Evolutionary conservation across 2,329 filamentous ascomycete genomes (phyloP), one percentile per base, ranked within the genome.

Genomic region (Geosmithia putterillii): DNA sequence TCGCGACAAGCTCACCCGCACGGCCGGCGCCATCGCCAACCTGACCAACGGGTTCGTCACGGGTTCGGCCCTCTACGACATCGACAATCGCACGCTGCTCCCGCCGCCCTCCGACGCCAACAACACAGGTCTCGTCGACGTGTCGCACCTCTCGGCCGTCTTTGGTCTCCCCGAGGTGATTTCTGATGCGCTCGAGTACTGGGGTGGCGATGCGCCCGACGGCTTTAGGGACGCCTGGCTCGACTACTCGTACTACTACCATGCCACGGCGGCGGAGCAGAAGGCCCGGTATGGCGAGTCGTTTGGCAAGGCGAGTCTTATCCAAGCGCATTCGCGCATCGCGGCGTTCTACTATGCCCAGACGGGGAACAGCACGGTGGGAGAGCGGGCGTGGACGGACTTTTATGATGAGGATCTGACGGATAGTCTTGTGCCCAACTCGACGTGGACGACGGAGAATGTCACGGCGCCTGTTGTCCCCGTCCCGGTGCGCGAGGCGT

Each of bases 11-110:
- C 62, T 81, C 1, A 62, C 60, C 7, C 59, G 62, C 21, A 70
- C 69, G 0, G 61, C 72, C 10, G 54, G 58, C 4, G 73, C 74
- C 2, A 78, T 77, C 42, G 70, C 67, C 0, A 60, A 62, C 10
- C 61, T 81, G 4, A 75, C 65, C 46, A 72, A 77, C 47, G 76
- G 76, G 1, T 78, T 79, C 48, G 69, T 76, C 2, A 79, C 74
- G 0, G 75, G 74, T 1, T 61, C 67, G 9, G 74, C 66, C 0
- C 58, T 73, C 0, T 77, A 76, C 56, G 66, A 71, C 46, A 63
- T 68, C 2, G 51, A 62, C 15, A 70, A 66, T 2, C 71, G 74
- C 19, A 64, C 62, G 1, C 62, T 78, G 15, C 55, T 60, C 0
- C 73, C 75, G 0, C 75, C 75, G 2, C 69, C 70, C 0, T 62